Evolutionary conservation across 164 flowering plant species (phyloP), one percentile per base, ranked within the genome.

Genomic region (Aristolochia californica): DNA sequence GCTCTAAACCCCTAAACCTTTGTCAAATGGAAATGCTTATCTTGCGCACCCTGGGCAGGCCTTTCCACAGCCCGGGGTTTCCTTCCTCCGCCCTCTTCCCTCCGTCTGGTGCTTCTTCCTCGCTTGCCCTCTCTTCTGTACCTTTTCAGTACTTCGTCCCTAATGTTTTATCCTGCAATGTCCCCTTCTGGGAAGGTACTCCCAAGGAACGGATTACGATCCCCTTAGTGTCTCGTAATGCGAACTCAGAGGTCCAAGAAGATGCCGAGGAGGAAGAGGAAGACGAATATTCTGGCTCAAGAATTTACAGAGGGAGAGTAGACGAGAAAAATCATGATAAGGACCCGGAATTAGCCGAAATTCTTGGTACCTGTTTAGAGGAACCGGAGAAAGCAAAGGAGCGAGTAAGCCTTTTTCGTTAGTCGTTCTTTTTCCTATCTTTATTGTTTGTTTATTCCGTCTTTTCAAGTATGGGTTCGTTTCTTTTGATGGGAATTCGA

Each of bases 301-400:
- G 22, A 17, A n/a, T 4, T 11, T 47, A 17, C 10, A 27, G 58
- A 21, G 58, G 58, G 21, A 56, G 58, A 40, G 80, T 64, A 40
- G 79, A 74, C 25, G 86, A 75, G 57, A 79, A 58, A 43, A 79
- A 85, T 60, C 84, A 77, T 58, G 96, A 91, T 68, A 73, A 68
- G 69, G 86, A 91, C 70, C 96, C 97, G 1, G 97, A 91, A 65
- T 76, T 87, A 27, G 95, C 84, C 49, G 91, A 85, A 22, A 87
- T 91, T 68, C 66, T 91, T n/a, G 89, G 85, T 17, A 59, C 63
- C 64, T 76, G 74, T 65, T 73, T 91, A 4, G 89, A 83, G 45
- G 81, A 91, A 43, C 95, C 95, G 2, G 68, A 80, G 13, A 85
- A 81, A 63, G 94, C 94, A 1, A 78, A 66, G 47, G 56, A 82